Evolutionary conservation across 768 basidiomycete genomes (phyloP), one percentile per base, ranked within the genome.

Genomic region (Lanmaoa pseudosensibilis): DNA sequence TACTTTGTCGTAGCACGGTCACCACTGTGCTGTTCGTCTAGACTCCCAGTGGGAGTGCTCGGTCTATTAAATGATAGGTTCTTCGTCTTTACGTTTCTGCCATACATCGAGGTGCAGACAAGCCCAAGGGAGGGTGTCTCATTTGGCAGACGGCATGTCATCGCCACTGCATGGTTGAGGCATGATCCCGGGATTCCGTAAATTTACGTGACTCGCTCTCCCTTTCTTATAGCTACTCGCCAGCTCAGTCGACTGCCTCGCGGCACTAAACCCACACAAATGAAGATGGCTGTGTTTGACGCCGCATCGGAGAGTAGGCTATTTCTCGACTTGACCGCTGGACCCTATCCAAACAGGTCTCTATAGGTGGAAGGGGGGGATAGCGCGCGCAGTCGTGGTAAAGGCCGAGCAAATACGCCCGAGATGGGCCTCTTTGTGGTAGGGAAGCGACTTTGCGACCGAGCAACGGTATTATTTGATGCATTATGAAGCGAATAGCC

Each of bases 151-250:
- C 46, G 48, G 45, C 44, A 8, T 63, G 60, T 68, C 68, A 69
- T 44, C 60, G 66, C 68, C 69, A 71, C 69, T 66, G 63, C 69
- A 25, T 68, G 69, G 58, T 61, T 45, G 49, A 57, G 47, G 65
- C 68, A 61, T 60, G 68, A 68, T 65, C 38, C 37, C 61, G 69
- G 68, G 38, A 69, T 70, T 58, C 57, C 68, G 69, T 69, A 58
- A 56, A 3, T 49, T 68, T 70, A 69, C 68, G 68, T 61, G 59
- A 60, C 53, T 19, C 4, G 46, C 15, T 47, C 39, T 41, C 46
- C 5, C 15, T 4, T 23, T 37, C 18, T 33, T 37, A 39, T 33
- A 46, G 53, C 49, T 47, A 10, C 27, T 41, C 25, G 43, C 47
- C 39, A 46, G 43, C 46, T 45, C 43, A 40, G 46, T 57, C 54